A percentile compares a stretch with the other conserved stretches of the same genome.
phyloP scores from a whole-genome alignment of 441 rosid genomes.

The Syzygium syzygioides region DNA sequence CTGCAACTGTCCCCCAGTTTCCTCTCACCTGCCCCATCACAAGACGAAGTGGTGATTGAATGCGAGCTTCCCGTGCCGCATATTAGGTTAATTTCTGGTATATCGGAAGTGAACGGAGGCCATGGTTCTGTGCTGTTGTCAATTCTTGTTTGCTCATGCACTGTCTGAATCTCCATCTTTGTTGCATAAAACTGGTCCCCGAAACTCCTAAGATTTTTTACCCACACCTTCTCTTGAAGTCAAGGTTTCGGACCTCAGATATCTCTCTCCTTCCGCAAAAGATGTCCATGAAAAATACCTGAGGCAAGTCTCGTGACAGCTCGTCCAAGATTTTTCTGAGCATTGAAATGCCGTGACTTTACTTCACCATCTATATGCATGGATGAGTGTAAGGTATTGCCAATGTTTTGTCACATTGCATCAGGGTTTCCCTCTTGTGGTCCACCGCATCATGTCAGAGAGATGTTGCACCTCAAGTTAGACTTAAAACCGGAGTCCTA shows the following conservation, averaged over 20 bases:
- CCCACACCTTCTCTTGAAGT: background rate
- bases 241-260: background rate
- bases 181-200: background rate
- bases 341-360: background rate
- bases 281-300: background rate
- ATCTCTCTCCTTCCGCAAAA: background rate
- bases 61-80: background rate
- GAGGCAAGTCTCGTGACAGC: background rate
- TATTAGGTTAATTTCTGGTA: background rate
- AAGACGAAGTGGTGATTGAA: background rate
- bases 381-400: background rate
- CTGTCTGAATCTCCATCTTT: background rate
- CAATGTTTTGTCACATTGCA: background rate
- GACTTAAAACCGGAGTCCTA: background rate
- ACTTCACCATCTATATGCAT: background rate
- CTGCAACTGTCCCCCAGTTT: background rate
- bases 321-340: rapidly evolving
- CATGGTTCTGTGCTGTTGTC: background rate
- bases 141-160: background rate
- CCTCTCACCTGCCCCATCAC: background rate
- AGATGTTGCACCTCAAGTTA: background rate
- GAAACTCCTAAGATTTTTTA: background rate
- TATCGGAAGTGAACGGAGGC: background rate
- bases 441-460: background rate
- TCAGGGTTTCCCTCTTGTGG: background rate